phyloP scores from a whole-genome alignment of 2,329 filamentous ascomycete genomes.

The Diplodia sapinea region DNA sequence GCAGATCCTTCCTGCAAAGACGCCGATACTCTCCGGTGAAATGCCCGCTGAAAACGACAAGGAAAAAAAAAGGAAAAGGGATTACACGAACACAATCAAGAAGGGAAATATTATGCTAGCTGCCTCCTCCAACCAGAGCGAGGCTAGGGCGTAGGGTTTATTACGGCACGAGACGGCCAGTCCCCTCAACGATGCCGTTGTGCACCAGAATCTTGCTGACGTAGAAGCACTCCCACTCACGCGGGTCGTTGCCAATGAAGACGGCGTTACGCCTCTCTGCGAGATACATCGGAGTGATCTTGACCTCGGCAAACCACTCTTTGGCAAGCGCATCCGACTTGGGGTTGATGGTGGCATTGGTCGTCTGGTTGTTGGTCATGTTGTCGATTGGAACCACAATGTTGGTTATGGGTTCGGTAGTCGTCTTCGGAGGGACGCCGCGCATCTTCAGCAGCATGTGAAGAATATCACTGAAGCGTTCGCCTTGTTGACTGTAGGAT shows the following conservation, averaged over 20 bases:
- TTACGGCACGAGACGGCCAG: slow-evolving; percentile 26
- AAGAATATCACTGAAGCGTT: slow-evolving; percentile 63
- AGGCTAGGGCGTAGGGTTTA: not conserved
- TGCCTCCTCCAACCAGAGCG: not conserved
- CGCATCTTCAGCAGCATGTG: slow-evolving; percentile 65
- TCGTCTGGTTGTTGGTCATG: slow-evolving; percentile 29
- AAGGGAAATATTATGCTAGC: slow-evolving; percentile 6
- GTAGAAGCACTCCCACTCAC: slow-evolving; percentile 43
- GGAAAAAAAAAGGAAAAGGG: slow-evolving; percentile 4
- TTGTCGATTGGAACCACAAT: slow-evolving; percentile 39
- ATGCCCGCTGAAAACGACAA: slow-evolving; percentile 24
- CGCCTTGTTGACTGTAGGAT: slow-evolving; percentile 61
- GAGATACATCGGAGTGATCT: slow-evolving; percentile 39
- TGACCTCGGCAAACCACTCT: slow-evolving; percentile 47
- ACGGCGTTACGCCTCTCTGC: slow-evolving; percentile 41
- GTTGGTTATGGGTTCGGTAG: slow-evolving; percentile 41
- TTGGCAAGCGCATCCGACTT: slow-evolving; percentile 42
- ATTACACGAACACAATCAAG: slow-evolving; percentile 17
- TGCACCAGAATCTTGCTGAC: slow-evolving; percentile 31
- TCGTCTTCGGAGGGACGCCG: slow-evolving; percentile 51
- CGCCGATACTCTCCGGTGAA: slow-evolving; percentile 22
- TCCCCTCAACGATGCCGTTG: slow-evolving; percentile 28
- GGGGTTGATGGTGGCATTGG: slow-evolving; percentile 37
- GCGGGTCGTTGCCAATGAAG: slow-evolving; percentile 41
- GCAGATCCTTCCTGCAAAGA: slow-evolving; percentile 23